A percentile compares a stretch with the other conserved stretches of the same genome.
phyloP scores from a whole-genome alignment of 2,329 filamentous ascomycete species.

The Penicillium sp. region DNA sequence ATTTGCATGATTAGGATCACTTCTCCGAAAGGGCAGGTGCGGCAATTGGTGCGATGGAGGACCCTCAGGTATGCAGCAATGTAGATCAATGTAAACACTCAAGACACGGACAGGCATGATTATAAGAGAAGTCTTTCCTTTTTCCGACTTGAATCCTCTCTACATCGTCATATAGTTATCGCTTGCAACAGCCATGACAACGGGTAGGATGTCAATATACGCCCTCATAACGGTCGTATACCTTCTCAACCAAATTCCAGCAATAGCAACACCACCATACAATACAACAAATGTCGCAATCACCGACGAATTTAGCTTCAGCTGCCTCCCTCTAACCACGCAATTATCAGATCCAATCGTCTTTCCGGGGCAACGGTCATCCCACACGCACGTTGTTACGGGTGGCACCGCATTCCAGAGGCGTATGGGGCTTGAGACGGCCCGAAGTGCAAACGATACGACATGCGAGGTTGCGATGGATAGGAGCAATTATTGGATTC shows the following conservation, averaged over 20 bases:
- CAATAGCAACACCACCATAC: neutral
- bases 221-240: neutral
- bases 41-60: neutral
- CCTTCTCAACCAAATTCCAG: neutral
- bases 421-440: slow-evolving; percentile 63
- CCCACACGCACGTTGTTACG: slow-evolving; percentile 72
- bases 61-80: neutral
- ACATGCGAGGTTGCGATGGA: slow-evolving; percentile 72
- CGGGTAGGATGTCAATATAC: neutral
- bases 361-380: slow-evolving; percentile 60
- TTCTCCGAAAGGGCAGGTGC: neutral
- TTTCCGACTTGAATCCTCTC: neutral
- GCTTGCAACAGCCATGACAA: neutral
- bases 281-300: neutral
- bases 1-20: neutral
- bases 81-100: neutral
- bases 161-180: neutral
- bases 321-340: slow-evolving; percentile 34
- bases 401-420: slow-evolving; percentile 72
- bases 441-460: slow-evolving; percentile 42
- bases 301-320: slow-evolving; percentile 28
- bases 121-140: neutral
- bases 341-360: slow-evolving; percentile 67
- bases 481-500: slow-evolving; percentile 78
- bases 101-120: neutral